Evolutionary conservation across 345 rosid genomes (phyloP).

Genomic region (Gossypium australe): DNA sequence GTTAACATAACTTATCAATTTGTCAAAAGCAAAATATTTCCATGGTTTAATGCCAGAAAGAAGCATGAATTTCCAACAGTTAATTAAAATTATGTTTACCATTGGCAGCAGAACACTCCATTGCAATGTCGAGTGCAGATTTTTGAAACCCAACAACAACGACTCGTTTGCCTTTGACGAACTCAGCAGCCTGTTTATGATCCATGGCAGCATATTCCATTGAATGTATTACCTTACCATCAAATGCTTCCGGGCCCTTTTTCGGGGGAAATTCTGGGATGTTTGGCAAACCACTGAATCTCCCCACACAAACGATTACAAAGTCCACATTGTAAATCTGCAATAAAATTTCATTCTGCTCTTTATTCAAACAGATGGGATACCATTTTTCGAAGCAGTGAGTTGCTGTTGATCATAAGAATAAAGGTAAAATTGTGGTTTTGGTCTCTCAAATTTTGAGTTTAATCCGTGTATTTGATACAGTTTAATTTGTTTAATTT

Average conservation of each 20-base stretch:
- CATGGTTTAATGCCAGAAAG: too few relatives aligned
- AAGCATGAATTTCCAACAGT: neutral
- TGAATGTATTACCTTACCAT: slow-evolving; percentile 11
- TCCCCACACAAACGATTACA: slow-evolving; percentile 14
- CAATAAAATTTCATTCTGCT: neutral
- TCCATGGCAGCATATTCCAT: slow-evolving; percentile 17
- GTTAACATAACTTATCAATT: too few relatives aligned
- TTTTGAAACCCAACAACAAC: slow-evolving; percentile 10
- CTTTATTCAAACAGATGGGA: neutral
- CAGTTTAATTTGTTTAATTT: too few relatives aligned
- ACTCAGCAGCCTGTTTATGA: slow-evolving; percentile 5
- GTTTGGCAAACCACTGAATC: slow-evolving; percentile 14
- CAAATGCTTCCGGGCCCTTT: slow-evolving; percentile 10
- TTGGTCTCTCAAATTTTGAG: too few relatives aligned
- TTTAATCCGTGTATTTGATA: too few relatives aligned
- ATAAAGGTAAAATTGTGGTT: too few relatives aligned
- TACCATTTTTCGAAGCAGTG: too few relatives aligned
- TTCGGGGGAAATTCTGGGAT: slow-evolving; percentile 10
- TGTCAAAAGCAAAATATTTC: too few relatives aligned
- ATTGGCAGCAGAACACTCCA: slow-evolving; percentile 9
- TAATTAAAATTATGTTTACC: neutral
- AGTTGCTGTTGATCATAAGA: too few relatives aligned
- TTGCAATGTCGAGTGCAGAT: slow-evolving; percentile 16
- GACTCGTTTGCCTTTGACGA: slow-evolving; percentile 10
- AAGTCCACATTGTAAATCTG: slow-evolving; percentile 9